Conservation (phyloP, 805 yeast species). For the Huiozyma sinensis region DNA sequence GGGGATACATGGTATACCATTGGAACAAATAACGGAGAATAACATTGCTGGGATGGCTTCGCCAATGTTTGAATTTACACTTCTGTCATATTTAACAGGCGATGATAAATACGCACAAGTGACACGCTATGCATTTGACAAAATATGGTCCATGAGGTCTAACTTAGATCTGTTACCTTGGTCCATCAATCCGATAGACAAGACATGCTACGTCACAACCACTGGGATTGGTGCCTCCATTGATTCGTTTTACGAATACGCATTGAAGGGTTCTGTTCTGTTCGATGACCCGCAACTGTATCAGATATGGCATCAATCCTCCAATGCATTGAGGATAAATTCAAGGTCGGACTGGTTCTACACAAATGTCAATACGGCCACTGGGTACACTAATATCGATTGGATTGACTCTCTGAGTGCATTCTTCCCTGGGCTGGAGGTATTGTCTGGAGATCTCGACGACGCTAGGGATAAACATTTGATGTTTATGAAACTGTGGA, state of each 20-base stretch:
- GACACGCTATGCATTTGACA: conserved; percentile 52
- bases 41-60: conserved; percentile 85
- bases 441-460: conserved; percentile 59
- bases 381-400: conserved; percentile 39
- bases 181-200: conserved; percentile 53
- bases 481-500: conserved; percentile 67
- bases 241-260: conserved; percentile 85
- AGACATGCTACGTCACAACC: conserved; percentile 44
- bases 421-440: conserved; percentile 80
- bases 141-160: conserved; percentile 60
- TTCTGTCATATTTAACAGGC: conserved; percentile 64
- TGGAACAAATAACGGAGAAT: conserved; percentile 45
- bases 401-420: conserved; percentile 89
- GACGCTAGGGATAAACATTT: conserved; percentile 56
- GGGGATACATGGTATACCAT: conserved; percentile 32
- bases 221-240: conserved; percentile 87
- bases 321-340: conserved; percentile 46
- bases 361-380: conserved; percentile 42
- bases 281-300: conserved; percentile 49
- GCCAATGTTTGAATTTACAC: conserved; percentile 68
- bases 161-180: conserved; percentile 60
- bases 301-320: conserved; percentile 50
- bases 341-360: conserved; percentile 43
- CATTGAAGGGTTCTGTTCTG: conserved; percentile 63
- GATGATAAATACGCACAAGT: conserved; percentile 58